Evolutionary conservation across 2,329 filamentous ascomycete species (phyloP).

Genomic region (Monosporascus sp.): DNA sequence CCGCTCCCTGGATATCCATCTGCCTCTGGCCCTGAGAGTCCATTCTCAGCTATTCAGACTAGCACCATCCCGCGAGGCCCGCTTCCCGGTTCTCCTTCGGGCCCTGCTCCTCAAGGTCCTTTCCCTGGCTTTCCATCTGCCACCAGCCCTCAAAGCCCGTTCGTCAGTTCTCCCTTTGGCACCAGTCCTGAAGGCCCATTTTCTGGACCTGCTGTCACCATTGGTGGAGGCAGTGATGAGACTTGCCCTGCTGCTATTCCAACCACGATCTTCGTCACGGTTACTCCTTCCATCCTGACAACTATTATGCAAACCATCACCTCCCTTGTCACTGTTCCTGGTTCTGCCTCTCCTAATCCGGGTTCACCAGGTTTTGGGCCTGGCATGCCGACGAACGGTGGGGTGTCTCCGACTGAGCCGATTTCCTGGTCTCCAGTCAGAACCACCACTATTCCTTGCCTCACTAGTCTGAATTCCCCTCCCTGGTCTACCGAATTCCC

Average conservation of each 20-base stretch:
- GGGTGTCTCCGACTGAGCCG: constrained; percentile 12
- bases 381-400: constrained; percentile 4
- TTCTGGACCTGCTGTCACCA: constrained; percentile 3
- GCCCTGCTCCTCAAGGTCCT: neutral
- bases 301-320: constrained; percentile 24
- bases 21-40: neutral
- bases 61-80: neutral
- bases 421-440: constrained; percentile 15
- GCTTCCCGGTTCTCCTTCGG: neutral
- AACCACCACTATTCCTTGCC: constrained; percentile 12
- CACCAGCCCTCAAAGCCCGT: neutral
- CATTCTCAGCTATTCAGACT: neutral
- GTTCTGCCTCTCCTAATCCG: constrained; percentile 12
- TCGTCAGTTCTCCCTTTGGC: neutral
- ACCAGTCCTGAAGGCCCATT: neutral
- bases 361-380: constrained; percentile 9
- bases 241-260: constrained; percentile 35
- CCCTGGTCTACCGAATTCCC: constrained; percentile 23
- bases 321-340: constrained; percentile 24
- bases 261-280: constrained; percentile 44
- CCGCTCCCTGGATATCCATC: neutral
- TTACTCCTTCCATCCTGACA: constrained; percentile 29
- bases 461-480: constrained; percentile 8
- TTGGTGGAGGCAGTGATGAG: constrained; percentile 13
- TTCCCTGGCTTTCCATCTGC: neutral